Evolutionary conservation across 257 asterid genomes (phyloP), one percentile per base, ranked within the genome.

Genomic region (Solanum peruvianum): DNA sequence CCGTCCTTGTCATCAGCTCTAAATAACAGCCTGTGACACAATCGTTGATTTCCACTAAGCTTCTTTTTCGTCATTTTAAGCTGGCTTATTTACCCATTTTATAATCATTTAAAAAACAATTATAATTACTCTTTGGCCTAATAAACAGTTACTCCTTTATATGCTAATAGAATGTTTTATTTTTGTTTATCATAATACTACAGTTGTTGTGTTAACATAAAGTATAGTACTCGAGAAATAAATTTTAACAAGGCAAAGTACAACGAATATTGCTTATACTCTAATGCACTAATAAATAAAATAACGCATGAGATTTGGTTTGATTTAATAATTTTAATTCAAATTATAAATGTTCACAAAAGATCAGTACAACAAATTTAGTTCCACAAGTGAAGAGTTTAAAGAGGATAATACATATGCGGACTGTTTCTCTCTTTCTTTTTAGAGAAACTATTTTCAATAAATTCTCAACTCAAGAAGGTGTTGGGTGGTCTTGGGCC

Each of bases 1-100:
- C 3, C 37, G 11, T 25, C 77, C 62, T 84, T 39, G 75, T 39
- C 78, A 84, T 64, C 76, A 44, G 18, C 37, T 14, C n/a, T 69
- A 84, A 75, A 62, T 84, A 64, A 84, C 86, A 84, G 78, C 39
- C 86, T 39, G 78, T n/a, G 56, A 84, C 23, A 84, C 41, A 45
- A 64, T 64, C 64, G 15, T 78, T 15, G 45, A 25, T 77, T 42
- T 18, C 9, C 25, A 14, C 31, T 8, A 9, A 20, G 56, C 2
- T 23, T 75, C 83, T 23, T 76, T 75, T 75, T 75, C 82, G 18
- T 75, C 23, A 25, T 25, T 39, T 77, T 25, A 44, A 44, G 39
- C 62, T 77, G 62, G 62, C 25, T 77, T 44, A 44, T 25, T 25
- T 44, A 14, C n/a, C 39, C 83, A 42, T 76, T 76, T 71, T 71